Evolutionary conservation across 176 grass and related monocot species (phyloP), one percentile per base, ranked within the genome.

Genomic region (Dendrocalamus sinicus): DNA sequence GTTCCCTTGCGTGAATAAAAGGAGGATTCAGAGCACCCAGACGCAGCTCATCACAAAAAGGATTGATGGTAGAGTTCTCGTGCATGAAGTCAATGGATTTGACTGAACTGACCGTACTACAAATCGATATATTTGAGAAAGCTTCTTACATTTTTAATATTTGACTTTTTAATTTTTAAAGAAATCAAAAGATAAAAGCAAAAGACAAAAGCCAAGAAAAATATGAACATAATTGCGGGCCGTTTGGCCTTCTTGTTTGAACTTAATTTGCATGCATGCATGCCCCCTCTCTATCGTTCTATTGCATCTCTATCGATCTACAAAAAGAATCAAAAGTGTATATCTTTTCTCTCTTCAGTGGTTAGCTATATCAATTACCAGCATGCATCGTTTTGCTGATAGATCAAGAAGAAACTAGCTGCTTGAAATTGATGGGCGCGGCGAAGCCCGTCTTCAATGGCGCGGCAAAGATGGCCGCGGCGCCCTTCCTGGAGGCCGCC

Each of bases 361-460:
- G 43, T 47, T 47, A 23, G 6, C 22, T 47, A 72, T 48, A 58
- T 58, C 54, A 58, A 58, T 48, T 13, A 48, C 47, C 47, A 13
- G 54, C 54, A 57, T 57, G 17, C 53, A 19, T 2, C 52, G 7
- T 16, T 54, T 54, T 10, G 47, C 30, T 54, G 20, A 39, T 57
- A 43, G 12, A 55, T 86, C 83, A 86, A 77, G 72, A 83, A 39
- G 84, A 86, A 13, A 89, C 19, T 5, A 89, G 63, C 77, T 88
- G 89, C 65, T 91, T 91, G 80, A 91, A 91, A 30, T 81, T 91
- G 75, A 91, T 81, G 35, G 89, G 89, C 70, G 74, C 35, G 23
- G 89, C 86, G 62, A 88, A 91, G 7, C 81, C 79, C 66, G 76
- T 61, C 76, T 75, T 43, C 39, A 37, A 14, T 7, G 87, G 81